phyloP scores from a whole-genome alignment of 106 monocot species.

The Platanthera guangdongensis region DNA sequence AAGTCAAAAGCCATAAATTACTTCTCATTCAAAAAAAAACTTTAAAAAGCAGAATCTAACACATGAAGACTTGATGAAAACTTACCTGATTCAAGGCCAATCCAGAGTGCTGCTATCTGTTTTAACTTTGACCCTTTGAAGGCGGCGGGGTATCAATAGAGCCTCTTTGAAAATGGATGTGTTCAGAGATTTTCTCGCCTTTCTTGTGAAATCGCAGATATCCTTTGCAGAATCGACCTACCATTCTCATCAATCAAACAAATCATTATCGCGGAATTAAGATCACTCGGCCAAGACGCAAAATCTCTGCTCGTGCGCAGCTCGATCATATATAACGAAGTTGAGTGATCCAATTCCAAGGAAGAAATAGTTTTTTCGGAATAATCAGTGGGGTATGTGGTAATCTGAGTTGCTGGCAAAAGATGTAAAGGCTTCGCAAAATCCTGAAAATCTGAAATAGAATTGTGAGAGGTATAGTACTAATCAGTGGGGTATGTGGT shows the following conservation, averaged over 20 bases:
- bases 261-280: slow-evolving; percentile 60
- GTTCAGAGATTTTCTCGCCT: slow-evolving; percentile 14
- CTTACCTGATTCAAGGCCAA: slow-evolving; percentile 90
- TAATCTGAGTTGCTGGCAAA: slow-evolving; percentile 36
- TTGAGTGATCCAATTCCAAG: slow-evolving; percentile 33
- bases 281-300: slow-evolving; percentile 51
- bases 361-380: slow-evolving; percentile 30
- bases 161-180: slow-evolving; percentile 60
- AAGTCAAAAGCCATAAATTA: too few relatives aligned
- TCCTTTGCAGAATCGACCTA: slow-evolving; percentile 62
- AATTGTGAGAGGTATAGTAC: background rate
- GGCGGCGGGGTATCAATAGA: slow-evolving; percentile 46
- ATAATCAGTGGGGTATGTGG: slow-evolving; percentile 15
- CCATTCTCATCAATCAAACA: slow-evolving; percentile 58
- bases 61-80: background rate
- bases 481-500: too few relatives aligned
- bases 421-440: slow-evolving; percentile 57
- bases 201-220: slow-evolving; percentile 37
- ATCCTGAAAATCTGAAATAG: slow-evolving; percentile 62
- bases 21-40: background rate
- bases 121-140: slow-evolving; percentile 52
- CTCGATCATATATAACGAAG: slow-evolving; percentile 55
- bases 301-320: slow-evolving; percentile 70
- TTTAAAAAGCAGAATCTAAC: background rate
- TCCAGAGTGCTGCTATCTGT: slow-evolving; percentile 66